These are phyloP conservation scores for Eutypella sp. DNA, from an alignment of 2,329 filamentous ascomycete species.

Conservation along the genomic window DNA sequence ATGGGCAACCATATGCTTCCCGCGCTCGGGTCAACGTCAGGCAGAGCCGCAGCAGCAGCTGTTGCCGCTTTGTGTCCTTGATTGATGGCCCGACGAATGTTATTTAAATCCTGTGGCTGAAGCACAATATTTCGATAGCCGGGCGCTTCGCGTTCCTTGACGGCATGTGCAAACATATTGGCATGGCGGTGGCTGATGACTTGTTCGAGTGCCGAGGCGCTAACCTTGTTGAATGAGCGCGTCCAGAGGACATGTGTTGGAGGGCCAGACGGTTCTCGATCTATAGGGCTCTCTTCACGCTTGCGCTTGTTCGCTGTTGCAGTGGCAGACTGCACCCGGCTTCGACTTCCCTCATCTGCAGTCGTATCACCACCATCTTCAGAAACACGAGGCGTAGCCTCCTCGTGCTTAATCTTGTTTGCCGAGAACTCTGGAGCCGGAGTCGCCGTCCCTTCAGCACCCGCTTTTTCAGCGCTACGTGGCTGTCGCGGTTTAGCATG, in stretches of 20 bases:
- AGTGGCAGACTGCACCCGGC: slow-evolving; percentile 32
- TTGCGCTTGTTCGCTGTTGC: slow-evolving; percentile 48
- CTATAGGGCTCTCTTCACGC: slow-evolving; percentile 47
- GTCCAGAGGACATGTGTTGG: slow-evolving; percentile 70
- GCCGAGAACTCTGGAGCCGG: slow-evolving; percentile 35
- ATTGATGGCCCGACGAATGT: slow-evolving; percentile 69
- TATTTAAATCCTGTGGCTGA: slow-evolving; percentile 72
- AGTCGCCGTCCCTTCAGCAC: slow-evolving; percentile 43
- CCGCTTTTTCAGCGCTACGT: slow-evolving; percentile 32
- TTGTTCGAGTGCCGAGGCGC: slow-evolving; percentile 67
- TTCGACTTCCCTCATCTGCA: slow-evolving; percentile 46
- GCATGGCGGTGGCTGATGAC: slow-evolving; percentile 73
- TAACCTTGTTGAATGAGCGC: slow-evolving; percentile 69
- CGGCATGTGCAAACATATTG: slow-evolving; percentile 71
- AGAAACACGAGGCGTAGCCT: slow-evolving; percentile 46
- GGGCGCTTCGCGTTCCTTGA: slow-evolving; percentile 70
- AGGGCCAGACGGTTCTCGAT: slow-evolving; percentile 44
- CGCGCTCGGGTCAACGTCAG: slow-evolving; percentile 53
- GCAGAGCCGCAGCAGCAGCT: slow-evolving; percentile 55
- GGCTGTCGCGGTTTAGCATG: slow-evolving; percentile 29
- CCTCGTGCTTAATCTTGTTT: slow-evolving; percentile 55
- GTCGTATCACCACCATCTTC: slow-evolving; percentile 54
- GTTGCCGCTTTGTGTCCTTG: slow-evolving; percentile 64
- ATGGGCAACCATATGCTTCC: slow-evolving; percentile 61
- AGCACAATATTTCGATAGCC: slow-evolving; percentile 71